These are phyloP conservation scores for Eucalyptus pumila DNA, from an alignment of 345 rosid species.

Conservation along the genomic window DNA sequence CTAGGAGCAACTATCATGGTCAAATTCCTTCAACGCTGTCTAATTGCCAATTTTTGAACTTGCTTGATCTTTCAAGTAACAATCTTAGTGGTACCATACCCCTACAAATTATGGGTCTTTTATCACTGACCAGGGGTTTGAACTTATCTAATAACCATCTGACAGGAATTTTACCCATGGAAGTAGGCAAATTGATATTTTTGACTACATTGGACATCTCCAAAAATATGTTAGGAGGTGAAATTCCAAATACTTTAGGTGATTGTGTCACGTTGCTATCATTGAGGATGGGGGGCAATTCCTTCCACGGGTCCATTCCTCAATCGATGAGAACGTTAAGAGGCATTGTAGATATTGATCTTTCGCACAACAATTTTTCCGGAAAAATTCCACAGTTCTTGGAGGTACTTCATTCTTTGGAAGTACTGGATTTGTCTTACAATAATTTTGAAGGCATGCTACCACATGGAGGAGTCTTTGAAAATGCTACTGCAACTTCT, in stretches of 20 bases:
- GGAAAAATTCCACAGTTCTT: background rate
- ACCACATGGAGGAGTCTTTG: background rate
- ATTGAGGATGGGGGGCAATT: background rate
- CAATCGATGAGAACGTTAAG: background rate
- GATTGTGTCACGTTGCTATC: background rate
- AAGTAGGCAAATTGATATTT: background rate
- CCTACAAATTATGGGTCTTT: background rate
- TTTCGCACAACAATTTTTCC: background rate
- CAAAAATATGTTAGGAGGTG: background rate
- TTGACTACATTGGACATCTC: background rate
- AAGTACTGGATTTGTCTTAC: background rate
- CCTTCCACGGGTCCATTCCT: background rate
- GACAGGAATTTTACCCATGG: background rate
- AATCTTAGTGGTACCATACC: background rate
- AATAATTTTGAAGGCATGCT: background rate
- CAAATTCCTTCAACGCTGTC: background rate
- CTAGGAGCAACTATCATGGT: background rate
- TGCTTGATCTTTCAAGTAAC: background rate
- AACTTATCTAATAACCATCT: background rate
- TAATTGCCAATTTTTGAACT: background rate
- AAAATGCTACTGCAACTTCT: background rate
- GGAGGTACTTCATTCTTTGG: background rate
- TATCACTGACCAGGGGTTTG: fast-evolving
- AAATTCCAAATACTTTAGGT: background rate
- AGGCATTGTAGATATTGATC: background rate